Evolutionary conservation across 169 alveolate species (phyloP), one percentile per base, ranked within the genome.

Genomic region (Plasmodium vivax): DNA sequence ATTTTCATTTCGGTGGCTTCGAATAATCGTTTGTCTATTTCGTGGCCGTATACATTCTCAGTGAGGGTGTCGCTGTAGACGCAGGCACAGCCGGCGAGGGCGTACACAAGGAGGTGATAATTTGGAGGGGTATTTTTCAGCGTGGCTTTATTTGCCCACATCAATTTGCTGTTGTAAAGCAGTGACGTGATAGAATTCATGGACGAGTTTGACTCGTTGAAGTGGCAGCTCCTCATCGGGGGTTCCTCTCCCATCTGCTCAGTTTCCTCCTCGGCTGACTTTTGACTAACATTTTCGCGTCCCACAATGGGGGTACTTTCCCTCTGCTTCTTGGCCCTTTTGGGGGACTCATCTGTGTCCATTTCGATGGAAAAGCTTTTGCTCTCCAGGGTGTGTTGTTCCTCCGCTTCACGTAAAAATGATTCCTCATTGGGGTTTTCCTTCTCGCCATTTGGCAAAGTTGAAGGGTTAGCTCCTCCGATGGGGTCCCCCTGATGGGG

Each of bases 1-100:
- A 90, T 80, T 8, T 23, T 80, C 94, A 90, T 90, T 14, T 90
- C 90, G 19, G 94, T 90, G 19, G 94, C 91, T 80, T 90, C 94
- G 72, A 41, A 79, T 62, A 90, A 80, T 41, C 75, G 80, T 62
- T 90, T 90, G 19, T 90, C 94, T 3, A 90, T 90, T 58, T 90
- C 90, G 51, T 90, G 81, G 62, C 94, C 94, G 68, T 90, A 90
- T 38, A 90, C 38, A 19, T 36, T 80, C 54, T 90, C 54, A 43
- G 34, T 75, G 2, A 12, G 32, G 9, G 23, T 79, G 68, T 90
- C 94, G 36, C 16, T 38, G 51, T 90, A 90, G 19, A 90, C 90
- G 80, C 94, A 90, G 19, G 94, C 72, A 51, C 94, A 80, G 2
- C 94, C 94, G 2, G 94, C 94, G 3, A 90, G 73, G 43, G 94